Conservation (phyloP, 2,329 filamentous ascomycete species). For the Cordyceps cateniannulata region DNA sequence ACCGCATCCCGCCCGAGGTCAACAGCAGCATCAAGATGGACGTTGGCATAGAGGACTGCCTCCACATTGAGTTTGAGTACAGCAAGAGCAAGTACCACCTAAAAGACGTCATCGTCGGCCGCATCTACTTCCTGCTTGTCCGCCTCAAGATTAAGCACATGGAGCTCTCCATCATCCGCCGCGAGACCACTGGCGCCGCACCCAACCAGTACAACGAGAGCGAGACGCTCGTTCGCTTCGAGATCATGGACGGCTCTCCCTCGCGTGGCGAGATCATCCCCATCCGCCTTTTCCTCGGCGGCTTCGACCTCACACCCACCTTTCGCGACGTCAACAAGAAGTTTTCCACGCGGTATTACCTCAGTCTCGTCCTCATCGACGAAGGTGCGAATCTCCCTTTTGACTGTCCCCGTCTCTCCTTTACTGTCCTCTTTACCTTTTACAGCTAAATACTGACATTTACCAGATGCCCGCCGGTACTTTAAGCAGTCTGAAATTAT, state of each 20-base stretch:
- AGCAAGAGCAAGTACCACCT: constrained; percentile 99
- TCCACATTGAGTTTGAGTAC: constrained; percentile 99
- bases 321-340: constrained; percentile 99
- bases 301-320: constrained; percentile 94
- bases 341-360: constrained; percentile 95
- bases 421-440: too few relatives aligned
- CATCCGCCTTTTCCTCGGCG: constrained; percentile 91
- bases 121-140: constrained; percentile 97
- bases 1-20: constrained; percentile 95
- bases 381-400: constrained; percentile 57
- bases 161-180: constrained; percentile 94
- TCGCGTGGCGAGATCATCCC: constrained; percentile 92
- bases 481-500: constrained; percentile 99
- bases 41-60: constrained; percentile 96
- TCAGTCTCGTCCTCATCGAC: constrained; percentile 91
- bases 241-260: constrained; percentile 99
- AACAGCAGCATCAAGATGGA: constrained; percentile 99
- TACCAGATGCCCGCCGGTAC: constrained; percentile 81
- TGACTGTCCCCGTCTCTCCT: not conserved
- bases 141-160: constrained; percentile 99
- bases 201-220: constrained; percentile 99
- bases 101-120: constrained; percentile 96
- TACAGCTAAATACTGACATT: not conserved
- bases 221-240: constrained; percentile 93
- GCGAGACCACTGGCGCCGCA: constrained; percentile 92